Evolutionary conservation across 2,329 filamentous ascomycete genomes (phyloP), one percentile per base, ranked within the genome.

Genomic region (Colletotrichum endophyticum): DNA sequence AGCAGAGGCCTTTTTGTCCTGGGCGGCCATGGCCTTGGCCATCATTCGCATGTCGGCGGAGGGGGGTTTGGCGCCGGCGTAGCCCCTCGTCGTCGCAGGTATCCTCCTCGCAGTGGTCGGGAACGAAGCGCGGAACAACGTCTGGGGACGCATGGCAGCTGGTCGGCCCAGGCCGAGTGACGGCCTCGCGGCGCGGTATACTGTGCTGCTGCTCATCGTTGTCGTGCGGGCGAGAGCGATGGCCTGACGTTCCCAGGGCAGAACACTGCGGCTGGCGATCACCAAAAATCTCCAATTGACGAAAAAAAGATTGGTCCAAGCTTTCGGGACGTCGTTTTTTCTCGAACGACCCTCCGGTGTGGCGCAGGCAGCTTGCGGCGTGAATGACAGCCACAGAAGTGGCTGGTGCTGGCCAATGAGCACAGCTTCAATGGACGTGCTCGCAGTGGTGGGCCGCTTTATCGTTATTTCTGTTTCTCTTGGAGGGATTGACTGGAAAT

Each of bases 141-240:
- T 49, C 61, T 39, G 53, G 8, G 69, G 73, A 57, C 56, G 57
- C 34, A 62, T 53, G 57, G 63, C 70, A 39, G 22, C 56, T 15
- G 59, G 8, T 25, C 67, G 59, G 66, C 53, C 39, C 44, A 69
- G 30, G 69, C 72, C 77, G 72, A 75, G 66, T 9, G 78, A 56
- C 49, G 76, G 66, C 66, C 75, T 72, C 70, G 66, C 69, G 32
- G 66, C 56, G 56, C 72, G 75, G 62, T 68, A 78, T 70, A 78
- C 73, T 28, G 25, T 66, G 22, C 16, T 28, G 19, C 12, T 62
- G 39, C 49, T 32, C 44, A 49, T 28, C 34, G 39, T 28, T 22
- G 36, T n/a, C n/a, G 30, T 59, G 56, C 19, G 44, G 44, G 44
- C 44, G 44, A 49, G 1, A 12, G 44, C 44, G 30, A 63, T 70